Base-by-base conservation (phyloP, 768 basidiomycete species). In the Termitomyces sp. region DNA sequence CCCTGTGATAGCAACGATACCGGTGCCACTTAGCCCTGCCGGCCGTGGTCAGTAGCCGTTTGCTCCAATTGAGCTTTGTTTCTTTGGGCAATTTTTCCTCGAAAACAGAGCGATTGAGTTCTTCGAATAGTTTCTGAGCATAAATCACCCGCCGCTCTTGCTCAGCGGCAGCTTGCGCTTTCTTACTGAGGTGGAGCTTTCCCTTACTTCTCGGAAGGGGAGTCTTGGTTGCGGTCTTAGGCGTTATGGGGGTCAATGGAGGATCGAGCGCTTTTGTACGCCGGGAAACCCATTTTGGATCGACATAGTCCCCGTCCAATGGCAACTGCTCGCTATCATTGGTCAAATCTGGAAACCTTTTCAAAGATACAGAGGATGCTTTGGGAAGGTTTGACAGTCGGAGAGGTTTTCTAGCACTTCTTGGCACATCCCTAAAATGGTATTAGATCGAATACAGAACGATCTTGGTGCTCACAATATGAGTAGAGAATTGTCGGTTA, bases 11-110 rank as follows among this genome's bases (percentile, higher is more conserved):
- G 45, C 42, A 16, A 54, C 68, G 18, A 57, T 56, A 84, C 88
- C 78, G 70, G 56, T 82, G 78, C 76, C 79, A 89, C 58, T 76
- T 80, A 6, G 89, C 89, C 62, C 80, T 73, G 3, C 89, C 89
- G 2, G 89, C 89, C 0, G 89, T 90, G 1, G 82, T 82, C 52
- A 81, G 58, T 32, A 91, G 61, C 32, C 84, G 73, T 57, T 81
- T 84, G 60, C 75, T 91, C 89, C 89, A 91, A 42, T 74, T 77
- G 3, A 91, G 66, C 53, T 75, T 70, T 0, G 86, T 86, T 7
- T 76, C 66, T 16, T 65, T 63, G 3, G 88, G 86, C 20, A 90
- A 66, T 10, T 69, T 71, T 54, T 74, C 66, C 11, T 76, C 71
- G 59, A 91, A 91, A 31, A 89, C 77, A 1, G 64, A 62, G 12